These are phyloP conservation scores for Annona cherimola DNA, from an alignment of 164 flowering plant species.

Conservation along the genomic window DNA sequence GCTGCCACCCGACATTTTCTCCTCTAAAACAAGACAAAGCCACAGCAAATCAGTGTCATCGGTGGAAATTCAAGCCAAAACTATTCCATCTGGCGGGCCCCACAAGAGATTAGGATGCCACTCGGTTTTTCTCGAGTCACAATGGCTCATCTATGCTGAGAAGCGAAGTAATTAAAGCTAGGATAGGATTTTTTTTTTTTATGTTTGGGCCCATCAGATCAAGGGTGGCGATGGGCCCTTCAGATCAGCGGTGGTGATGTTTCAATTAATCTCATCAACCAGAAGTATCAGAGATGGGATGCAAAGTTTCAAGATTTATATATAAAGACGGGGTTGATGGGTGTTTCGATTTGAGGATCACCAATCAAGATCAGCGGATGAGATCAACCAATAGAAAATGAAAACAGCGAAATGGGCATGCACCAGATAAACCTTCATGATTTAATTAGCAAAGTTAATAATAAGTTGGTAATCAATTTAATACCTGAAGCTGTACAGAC, in stretches of 20 bases:
- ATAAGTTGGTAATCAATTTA: background rate
- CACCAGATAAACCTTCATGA: too few species aligned
- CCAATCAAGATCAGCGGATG: background rate
- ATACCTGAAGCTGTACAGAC: slow-evolving; percentile 65
- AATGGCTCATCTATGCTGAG: too few species aligned
- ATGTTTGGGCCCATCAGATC: background rate
- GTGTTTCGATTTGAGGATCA: too few species aligned
- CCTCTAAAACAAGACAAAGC: slow-evolving; percentile 7
- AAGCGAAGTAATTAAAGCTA: too few species aligned
- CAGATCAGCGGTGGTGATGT: too few species aligned
- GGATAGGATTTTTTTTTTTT: too few species aligned
- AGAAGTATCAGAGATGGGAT: background rate
- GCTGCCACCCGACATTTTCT: slow-evolving; percentile 37
- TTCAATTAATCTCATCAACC: background rate
- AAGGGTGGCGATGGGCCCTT: background rate
- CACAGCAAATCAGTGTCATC: background rate
- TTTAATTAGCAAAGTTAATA: too few species aligned
- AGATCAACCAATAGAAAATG: background rate
- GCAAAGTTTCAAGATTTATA: background rate
- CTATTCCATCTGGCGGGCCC: background rate
- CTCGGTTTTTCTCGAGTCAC: too few species aligned
- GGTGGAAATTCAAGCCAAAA: background rate
- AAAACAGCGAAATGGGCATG: too few species aligned
- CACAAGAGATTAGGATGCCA: too few species aligned
- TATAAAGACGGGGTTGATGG: too few species aligned